Base-by-base conservation (phyloP, 2,329 filamentous ascomycete species). In the Dactylella cylindrospora region DNA sequence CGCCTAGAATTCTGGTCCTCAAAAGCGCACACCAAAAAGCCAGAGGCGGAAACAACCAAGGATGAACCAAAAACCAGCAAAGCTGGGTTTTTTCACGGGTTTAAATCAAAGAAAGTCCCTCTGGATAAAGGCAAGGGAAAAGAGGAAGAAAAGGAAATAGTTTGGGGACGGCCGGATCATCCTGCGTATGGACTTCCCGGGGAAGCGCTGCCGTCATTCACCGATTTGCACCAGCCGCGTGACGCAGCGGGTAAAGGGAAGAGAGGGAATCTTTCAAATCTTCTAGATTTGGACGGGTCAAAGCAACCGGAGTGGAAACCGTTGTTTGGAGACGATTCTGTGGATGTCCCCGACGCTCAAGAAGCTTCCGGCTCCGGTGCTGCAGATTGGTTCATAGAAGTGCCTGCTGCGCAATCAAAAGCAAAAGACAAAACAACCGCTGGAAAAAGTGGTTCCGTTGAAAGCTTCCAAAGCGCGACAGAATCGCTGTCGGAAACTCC, bases 281-380 rank as follows among this genome's bases (percentile, higher is more conserved):
- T 62, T 5, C n/a, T 62, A 6, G 55, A 49, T n/a, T 12, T 49
- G n/a, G 47, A 49, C 2, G 6, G 19, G 19, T 20, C 44, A 10
- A 17, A 36, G 10, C 17, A 44, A n/a, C 29, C 41, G 9, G 43
- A 28, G 9, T 53, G 47, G 43, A 33, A n/a, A 12, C 55, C 55
- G 8, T 26, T 62, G n/a, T 62, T 62, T 39, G 29, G 17, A 5
- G 19, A 4, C 33, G 22, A 47, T 10, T 7, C 38, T 5, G 39
- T 44, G 19, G 44, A 57, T 17, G 52, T 50, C n/a, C 54, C 54
- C 1, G 54, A 61, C 22, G 15, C 25, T 12, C 19, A 29, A 19
- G 28, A 47, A 5, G 28, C 8, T n/a, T 19, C 15, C 2, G 15
- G 20, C 17, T 9, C 8, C n/a, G 13, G 25, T 15, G 17, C n/a